Evolutionary conservation across 305 asterid genomes (phyloP).

Genomic region (Solanum aculeatissimum): DNA sequence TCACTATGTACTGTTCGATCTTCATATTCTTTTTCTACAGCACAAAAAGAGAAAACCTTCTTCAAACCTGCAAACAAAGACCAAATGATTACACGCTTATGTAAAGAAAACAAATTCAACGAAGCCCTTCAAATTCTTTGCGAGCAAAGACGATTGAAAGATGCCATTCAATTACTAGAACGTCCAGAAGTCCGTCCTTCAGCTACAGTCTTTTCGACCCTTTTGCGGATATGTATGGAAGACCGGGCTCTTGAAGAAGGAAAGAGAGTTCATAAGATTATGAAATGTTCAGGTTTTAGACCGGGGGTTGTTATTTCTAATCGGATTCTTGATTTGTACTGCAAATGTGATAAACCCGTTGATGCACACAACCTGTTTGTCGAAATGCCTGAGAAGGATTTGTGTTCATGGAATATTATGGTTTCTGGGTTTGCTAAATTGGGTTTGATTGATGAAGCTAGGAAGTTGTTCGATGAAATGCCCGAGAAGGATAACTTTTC

Average conservation of each 20-base stretch:
- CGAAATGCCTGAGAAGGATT: constrained; percentile 52
- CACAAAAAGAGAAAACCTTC: neutral
- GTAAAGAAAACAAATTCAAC: constrained; percentile 5
- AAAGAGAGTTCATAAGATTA: constrained; percentile 32
- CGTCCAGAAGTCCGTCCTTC: constrained; percentile 14
- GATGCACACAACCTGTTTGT: constrained; percentile 50
- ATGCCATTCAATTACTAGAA: constrained; percentile 33
- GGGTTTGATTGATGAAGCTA: constrained; percentile 41
- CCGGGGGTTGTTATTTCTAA: constrained; percentile 54
- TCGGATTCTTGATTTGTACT: constrained; percentile 48
- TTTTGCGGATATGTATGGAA: constrained; percentile 45
- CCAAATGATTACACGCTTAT: neutral
- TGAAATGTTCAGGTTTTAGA: constrained; percentile 27
- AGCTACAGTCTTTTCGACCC: constrained; percentile 20
- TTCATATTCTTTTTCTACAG: neutral
- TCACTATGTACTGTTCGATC: neutral
- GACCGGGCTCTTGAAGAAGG: constrained; percentile 53
- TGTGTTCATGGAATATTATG: constrained; percentile 75
- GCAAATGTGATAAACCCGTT: constrained; percentile 48
- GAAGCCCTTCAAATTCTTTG: constrained; percentile 26
- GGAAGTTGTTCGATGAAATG: constrained; percentile 59
- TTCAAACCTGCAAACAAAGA: constrained; percentile 5
- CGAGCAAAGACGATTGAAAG: constrained; percentile 39
- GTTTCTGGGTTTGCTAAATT: constrained; percentile 48
- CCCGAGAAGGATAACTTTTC: constrained; percentile 61